Percentiles rank a stretch among this genome's conserved stretches.
These are phyloP conservation scores for Physaria fendleri DNA, from an alignment of 345 rosid genomes.

Conservation along the genomic window DNA sequence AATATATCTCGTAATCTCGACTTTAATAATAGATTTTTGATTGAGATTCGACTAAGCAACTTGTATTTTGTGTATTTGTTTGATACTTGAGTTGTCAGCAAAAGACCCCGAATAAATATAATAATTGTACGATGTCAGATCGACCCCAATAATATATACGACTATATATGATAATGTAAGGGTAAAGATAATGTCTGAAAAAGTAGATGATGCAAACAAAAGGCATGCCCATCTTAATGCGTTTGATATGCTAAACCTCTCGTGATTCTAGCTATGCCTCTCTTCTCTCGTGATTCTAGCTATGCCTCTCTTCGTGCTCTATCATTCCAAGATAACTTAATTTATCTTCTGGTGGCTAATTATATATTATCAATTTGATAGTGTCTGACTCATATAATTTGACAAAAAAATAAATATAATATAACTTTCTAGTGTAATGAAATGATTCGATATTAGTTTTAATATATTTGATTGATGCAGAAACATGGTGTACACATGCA, in stretches of 20 bases:
- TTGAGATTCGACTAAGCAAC: slow-evolving; percentile 14
- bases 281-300: slow-evolving; percentile 27
- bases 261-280: too few species aligned
- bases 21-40: not conserved
- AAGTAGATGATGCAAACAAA: slow-evolving; percentile 23
- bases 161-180: slow-evolving; percentile 7
- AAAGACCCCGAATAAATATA: not conserved
- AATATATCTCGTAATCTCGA: slow-evolving; percentile 8
- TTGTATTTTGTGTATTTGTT: not conserved
- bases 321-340: slow-evolving; percentile 15
- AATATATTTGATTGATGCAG: too few species aligned
- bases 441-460: too few species aligned
- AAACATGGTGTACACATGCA: too few species aligned
- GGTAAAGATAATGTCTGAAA: slow-evolving; percentile 20
- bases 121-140: slow-evolving; percentile 25
- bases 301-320: slow-evolving; percentile 24
- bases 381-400: too few species aligned
- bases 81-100: slow-evolving; percentile 2
- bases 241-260: slow-evolving; percentile 17
- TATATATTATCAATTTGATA: not conserved
- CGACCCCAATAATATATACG: slow-evolving; percentile 15
- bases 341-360: slow-evolving; percentile 4
- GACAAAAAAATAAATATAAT: too few species aligned
- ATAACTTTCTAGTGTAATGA: too few species aligned
- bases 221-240: slow-evolving; percentile 28